These are phyloP conservation scores for Trichoderma sp. DNA, from an alignment of 2,329 filamentous ascomycete genomes.

Conservation along the genomic window DNA sequence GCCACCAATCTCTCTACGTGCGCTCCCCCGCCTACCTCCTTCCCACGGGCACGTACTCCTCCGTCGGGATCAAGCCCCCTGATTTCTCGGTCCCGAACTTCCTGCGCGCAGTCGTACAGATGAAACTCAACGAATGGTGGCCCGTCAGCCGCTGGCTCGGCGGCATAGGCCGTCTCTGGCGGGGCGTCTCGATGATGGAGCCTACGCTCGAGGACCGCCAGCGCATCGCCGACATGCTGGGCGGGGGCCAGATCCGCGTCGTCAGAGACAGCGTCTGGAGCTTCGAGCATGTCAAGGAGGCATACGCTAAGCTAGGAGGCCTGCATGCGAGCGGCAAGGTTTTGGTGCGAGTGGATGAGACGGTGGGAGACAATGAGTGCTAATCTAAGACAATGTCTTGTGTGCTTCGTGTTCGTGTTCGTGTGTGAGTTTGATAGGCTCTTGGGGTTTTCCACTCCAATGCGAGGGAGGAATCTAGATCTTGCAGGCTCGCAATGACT, in stretches of 20 bases:
- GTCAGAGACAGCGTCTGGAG: slow-evolving; percentile 38
- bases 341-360: slow-evolving; percentile 33
- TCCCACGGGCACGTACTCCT: slow-evolving; percentile 38
- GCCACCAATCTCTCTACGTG: slow-evolving; percentile 45
- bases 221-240: slow-evolving; percentile 34
- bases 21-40: slow-evolving; percentile 40
- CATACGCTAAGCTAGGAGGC: slow-evolving; percentile 35
- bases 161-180: slow-evolving; percentile 37
- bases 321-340: slow-evolving; percentile 40
- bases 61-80: slow-evolving; percentile 40
- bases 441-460: not conserved
- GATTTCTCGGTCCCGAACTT: slow-evolving; percentile 32
- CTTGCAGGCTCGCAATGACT: not conserved
- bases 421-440: not conserved
- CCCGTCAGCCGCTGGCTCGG: slow-evolving; percentile 36
- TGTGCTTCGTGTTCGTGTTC: slow-evolving; percentile 13
- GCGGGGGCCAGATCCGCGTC: slow-evolving; percentile 34
- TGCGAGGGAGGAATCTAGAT: not conserved
- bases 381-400: slow-evolving; percentile 18
- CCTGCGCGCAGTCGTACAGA: slow-evolving; percentile 31
- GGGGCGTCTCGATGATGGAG: slow-evolving; percentile 35
- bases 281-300: slow-evolving; percentile 37
- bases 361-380: slow-evolving; percentile 27
- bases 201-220: slow-evolving; percentile 34
- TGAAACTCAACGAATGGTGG: slow-evolving; percentile 40